Conservation (phyloP, 108 stramenopile species). For the Thalassiosira profunda region DNA sequence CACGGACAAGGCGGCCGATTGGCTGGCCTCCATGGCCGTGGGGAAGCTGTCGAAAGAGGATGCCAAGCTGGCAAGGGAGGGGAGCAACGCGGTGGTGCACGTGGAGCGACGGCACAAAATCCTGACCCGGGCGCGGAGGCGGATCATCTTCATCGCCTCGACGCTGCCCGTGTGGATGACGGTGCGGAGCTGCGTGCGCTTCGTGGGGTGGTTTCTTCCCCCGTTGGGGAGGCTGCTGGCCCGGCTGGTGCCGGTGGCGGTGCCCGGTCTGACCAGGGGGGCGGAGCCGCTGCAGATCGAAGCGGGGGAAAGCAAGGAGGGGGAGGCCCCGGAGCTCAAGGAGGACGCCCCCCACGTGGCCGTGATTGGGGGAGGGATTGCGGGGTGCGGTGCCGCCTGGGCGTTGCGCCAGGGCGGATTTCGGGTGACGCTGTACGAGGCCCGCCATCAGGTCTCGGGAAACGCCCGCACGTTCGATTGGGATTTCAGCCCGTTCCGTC, state of each 20-base stretch:
- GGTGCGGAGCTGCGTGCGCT: slow-evolving; percentile 34
- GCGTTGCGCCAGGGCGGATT: slow-evolving; percentile 53
- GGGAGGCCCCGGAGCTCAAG: background rate
- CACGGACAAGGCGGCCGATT: slow-evolving; percentile 44
- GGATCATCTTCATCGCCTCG: slow-evolving; percentile 38
- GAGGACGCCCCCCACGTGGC: slow-evolving; percentile 45
- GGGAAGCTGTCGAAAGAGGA: slow-evolving; percentile 45
- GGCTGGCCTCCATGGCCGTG: slow-evolving; percentile 51
- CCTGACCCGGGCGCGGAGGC: slow-evolving; percentile 30
- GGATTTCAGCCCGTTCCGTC: slow-evolving; percentile 41
- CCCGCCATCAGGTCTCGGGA: slow-evolving; percentile 48
- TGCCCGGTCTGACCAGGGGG: slow-evolving; percentile 50
- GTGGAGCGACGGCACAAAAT: slow-evolving; percentile 35
- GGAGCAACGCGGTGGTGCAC: slow-evolving; percentile 34
- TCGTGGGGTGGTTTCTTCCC: slow-evolving; percentile 34
- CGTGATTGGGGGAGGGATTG: slow-evolving; percentile 68
- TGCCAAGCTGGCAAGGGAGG: background rate
- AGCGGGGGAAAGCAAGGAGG: background rate
- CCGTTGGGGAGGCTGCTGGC: slow-evolving; percentile 41
- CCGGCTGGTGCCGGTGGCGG: slow-evolving; percentile 38
- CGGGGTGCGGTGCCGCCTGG: slow-evolving; percentile 66
- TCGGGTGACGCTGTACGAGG: slow-evolving; percentile 55
- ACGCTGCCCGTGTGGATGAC: slow-evolving; percentile 56
- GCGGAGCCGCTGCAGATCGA: slow-evolving; percentile 40
- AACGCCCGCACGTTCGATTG: slow-evolving; percentile 68